A percentile compares a stretch with the other conserved stretches of the same genome.
phyloP scores from a whole-genome alignment of 1,284 basidiomycete genomes.

The Ceratobasidium sp. region DNA sequence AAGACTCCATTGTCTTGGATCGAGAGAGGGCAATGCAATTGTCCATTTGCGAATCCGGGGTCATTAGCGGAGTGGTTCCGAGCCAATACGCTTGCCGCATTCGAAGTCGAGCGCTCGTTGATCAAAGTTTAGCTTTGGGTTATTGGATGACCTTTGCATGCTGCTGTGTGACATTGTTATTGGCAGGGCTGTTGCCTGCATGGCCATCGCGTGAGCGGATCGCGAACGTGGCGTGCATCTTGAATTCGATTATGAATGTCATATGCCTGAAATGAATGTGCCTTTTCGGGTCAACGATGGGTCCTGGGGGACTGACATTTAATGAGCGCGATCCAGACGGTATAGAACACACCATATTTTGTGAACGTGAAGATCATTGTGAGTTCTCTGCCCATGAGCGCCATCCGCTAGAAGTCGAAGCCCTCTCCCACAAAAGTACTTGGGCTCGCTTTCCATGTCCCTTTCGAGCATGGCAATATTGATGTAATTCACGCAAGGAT shows the following conservation, averaged over 20 bases:
- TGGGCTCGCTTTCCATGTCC: neutral
- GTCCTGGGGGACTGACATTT: neutral
- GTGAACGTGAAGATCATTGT: slow-evolving; percentile 20
- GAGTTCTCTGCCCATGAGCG: neutral
- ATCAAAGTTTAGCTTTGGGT: slow-evolving; percentile 22
- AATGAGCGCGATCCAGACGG: neutral
- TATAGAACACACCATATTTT: slow-evolving; percentile 8
- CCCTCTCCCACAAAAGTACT: slow-evolving; percentile 15
- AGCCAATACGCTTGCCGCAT: neutral
- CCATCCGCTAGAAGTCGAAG: slow-evolving; percentile 15
- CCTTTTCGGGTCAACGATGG: neutral
- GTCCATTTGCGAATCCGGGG: slow-evolving; percentile 21
- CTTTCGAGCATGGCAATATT: slow-evolving; percentile 10
- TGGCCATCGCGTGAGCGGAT: slow-evolving; percentile 20
- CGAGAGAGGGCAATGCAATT: slow-evolving; percentile 15
- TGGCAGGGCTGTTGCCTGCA: neutral
- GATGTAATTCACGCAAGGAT: neutral
- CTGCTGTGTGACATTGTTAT: neutral
- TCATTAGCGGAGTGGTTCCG: slow-evolving; percentile 32
- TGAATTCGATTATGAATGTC: neutral
- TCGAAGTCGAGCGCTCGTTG: slow-evolving; percentile 4
- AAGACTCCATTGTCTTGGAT: slow-evolving; percentile 43
- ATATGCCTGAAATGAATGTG: neutral
- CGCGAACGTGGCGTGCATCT: slow-evolving; percentile 1
- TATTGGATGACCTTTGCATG: neutral